Evolutionary conservation across 441 rosid species (phyloP).

Genomic region (Jatropha multifida): DNA sequence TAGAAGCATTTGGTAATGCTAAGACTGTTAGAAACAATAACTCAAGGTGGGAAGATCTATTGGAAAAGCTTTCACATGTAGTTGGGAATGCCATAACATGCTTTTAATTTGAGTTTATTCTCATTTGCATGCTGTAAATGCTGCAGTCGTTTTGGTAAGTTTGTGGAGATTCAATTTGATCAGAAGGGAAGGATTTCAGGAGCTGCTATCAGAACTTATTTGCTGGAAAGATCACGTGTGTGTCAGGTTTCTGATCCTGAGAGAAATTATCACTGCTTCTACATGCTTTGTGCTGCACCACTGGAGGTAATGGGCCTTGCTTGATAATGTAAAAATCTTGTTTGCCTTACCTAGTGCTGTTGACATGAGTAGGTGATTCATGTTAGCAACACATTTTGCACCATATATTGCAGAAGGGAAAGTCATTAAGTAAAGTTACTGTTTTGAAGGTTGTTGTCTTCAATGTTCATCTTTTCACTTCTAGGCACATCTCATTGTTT

Average conservation of each 20-base stretch:
- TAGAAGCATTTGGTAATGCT: conserved; percentile 99
- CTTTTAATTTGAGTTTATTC: conserved; percentile 8
- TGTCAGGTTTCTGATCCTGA: conserved; percentile 98
- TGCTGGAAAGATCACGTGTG: conserved; percentile 97
- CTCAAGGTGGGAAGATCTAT: conserved; percentile 65
- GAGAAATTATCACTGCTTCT: conserved; percentile 99
- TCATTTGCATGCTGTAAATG: conserved; percentile 27
- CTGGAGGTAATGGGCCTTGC: conserved; percentile 56
- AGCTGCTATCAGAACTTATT: conserved; percentile 97
- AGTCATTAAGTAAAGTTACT: not conserved
- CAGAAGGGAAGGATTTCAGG: conserved; percentile 85
- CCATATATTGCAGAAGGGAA: not conserved
- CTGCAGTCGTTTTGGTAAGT: conserved; percentile 95
- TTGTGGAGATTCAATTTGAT: conserved; percentile 98
- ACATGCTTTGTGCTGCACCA: conserved; percentile 99
- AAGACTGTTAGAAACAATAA: conserved; percentile 99
- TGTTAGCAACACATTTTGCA: not conserved
- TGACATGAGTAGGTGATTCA: not conserved
- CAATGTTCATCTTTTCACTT: conserved; percentile 12
- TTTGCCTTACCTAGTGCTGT: not conserved
- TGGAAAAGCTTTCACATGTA: not conserved
- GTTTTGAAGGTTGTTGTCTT: conserved; percentile 4
- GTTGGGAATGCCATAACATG: conserved; percentile 19
- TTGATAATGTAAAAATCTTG: not conserved
- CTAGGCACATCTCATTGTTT: conserved; percentile 13